A percentile compares a stretch with the other conserved stretches of the same genome.
These are phyloP conservation scores for Musa beccarii DNA, from an alignment of 176 grass and related monocot genomes.

Conservation along the genomic window DNA sequence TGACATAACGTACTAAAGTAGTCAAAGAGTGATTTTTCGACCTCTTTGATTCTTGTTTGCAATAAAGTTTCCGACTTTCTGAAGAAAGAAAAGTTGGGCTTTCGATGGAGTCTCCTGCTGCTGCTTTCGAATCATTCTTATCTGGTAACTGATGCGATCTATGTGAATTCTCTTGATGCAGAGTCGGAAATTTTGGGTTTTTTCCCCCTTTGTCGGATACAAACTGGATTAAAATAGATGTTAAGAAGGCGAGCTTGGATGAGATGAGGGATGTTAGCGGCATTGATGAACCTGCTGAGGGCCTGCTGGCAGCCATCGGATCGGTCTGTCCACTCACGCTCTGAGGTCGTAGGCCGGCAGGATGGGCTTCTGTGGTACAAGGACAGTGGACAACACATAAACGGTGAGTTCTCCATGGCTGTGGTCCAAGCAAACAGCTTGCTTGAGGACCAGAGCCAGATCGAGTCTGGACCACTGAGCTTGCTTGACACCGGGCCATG, in stretches of 20 bases:
- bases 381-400: slow-evolving; percentile 17
- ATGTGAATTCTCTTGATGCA: background rate
- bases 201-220: background rate
- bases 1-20: background rate
- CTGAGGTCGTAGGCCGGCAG: slow-evolving; percentile 13
- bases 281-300: slow-evolving; percentile 18
- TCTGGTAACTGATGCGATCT: background rate
- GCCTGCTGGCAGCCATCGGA: slow-evolving; percentile 18
- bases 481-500: slow-evolving; percentile 14
- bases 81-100: background rate
- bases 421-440: slow-evolving; percentile 29
- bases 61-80: background rate
- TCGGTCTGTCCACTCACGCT: background rate
- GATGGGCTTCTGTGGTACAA: slow-evolving; percentile 28
- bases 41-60: background rate
- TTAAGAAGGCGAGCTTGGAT: slow-evolving; percentile 4
- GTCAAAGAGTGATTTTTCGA: background rate
- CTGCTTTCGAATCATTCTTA: background rate
- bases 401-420: slow-evolving; percentile 24
- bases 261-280: slow-evolving; percentile 28
- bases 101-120: background rate
- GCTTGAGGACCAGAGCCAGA: slow-evolving; percentile 24
- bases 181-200: background rate
- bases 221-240: slow-evolving; percentile 4
- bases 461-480: slow-evolving; percentile 21